These are phyloP conservation scores for Nothophoma quercina DNA, from an alignment of 2,329 filamentous ascomycete genomes.

Conservation along the genomic window DNA sequence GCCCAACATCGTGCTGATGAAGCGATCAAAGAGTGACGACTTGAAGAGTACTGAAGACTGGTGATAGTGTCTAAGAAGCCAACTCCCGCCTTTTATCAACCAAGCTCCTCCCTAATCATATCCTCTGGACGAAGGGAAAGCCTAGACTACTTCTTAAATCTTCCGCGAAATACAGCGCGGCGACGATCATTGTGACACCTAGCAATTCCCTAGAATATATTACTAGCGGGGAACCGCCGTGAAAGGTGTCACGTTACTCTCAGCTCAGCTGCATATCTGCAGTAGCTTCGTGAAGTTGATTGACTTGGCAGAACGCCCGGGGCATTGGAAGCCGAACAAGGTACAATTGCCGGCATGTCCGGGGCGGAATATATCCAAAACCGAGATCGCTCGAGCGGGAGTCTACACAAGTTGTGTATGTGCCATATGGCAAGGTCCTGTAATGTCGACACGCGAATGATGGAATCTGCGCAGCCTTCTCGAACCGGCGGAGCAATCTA, in stretches of 20 bases:
- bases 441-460: slow-evolving; percentile 7
- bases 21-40: background rate
- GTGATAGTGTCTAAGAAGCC: background rate
- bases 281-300: slow-evolving; percentile 18
- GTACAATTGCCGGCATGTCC: background rate
- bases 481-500: slow-evolving; percentile 8
- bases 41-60: background rate
- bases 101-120: background rate
- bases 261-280: slow-evolving; percentile 2
- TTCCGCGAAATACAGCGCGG: slow-evolving; percentile 13
- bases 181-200: slow-evolving; percentile 12
- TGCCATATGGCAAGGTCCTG: slow-evolving; percentile 2
- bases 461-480: slow-evolving; percentile 2
- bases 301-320: slow-evolving; percentile 16
- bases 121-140: slow-evolving; percentile 16
- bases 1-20: slow-evolving; percentile 27
- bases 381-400: background rate
- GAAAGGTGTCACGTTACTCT: slow-evolving; percentile 3
- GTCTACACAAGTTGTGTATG: background rate
- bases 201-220: slow-evolving; percentile 5
- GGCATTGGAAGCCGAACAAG: slow-evolving; percentile 16
- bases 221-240: slow-evolving; percentile 7
- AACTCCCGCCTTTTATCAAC: slow-evolving; percentile 5
- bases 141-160: slow-evolving; percentile 5
- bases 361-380: background rate